Evolutionary conservation across 139 green algal genomes (phyloP).

Genomic region (Pleodorina starrii): DNA sequence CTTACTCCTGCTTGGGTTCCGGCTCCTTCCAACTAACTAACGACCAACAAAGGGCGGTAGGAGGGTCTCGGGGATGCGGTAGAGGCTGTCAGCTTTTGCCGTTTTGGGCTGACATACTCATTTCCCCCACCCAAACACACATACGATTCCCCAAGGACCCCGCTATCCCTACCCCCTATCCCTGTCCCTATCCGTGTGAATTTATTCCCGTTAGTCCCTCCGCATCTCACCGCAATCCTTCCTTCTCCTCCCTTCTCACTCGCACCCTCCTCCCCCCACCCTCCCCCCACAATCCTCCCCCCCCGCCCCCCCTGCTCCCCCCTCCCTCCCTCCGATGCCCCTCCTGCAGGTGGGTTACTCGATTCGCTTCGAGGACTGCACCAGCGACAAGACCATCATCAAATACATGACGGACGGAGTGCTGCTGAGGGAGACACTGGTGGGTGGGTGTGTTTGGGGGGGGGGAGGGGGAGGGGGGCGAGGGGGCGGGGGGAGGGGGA

Average conservation of each 20-base stretch:
- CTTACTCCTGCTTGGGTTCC: too few relatives aligned
- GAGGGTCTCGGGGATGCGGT: too few relatives aligned
- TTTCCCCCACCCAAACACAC: too few relatives aligned
- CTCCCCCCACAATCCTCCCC: not conserved
- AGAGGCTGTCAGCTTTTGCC: too few relatives aligned
- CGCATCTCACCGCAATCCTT: not conserved
- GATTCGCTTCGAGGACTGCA: conserved; percentile 99
- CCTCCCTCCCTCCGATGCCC: not conserved
- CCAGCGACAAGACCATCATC: conserved; percentile 84
- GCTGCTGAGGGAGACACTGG: conserved; percentile 95
- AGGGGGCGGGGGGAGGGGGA: not conserved
- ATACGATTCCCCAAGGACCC: too few relatives aligned
- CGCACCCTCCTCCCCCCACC: not conserved
- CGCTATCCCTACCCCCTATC: too few relatives aligned
- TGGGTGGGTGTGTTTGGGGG: conserved; percentile 49
- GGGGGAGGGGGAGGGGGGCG: not conserved
- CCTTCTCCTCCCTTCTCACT: not conserved
- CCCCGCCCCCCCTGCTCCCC: not conserved
- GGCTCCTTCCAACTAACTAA: too few relatives aligned
- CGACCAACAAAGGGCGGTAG: too few relatives aligned
- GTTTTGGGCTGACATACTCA: too few relatives aligned
- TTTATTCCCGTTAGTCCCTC: too few relatives aligned
- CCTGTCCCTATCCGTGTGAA: too few relatives aligned
- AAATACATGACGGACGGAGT: conserved; percentile 97
- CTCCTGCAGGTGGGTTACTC: conserved; percentile 89